Conservation (phyloP, 495 filamentous ascomycete genomes). For the Aspergillus conjunctus region DNA sequence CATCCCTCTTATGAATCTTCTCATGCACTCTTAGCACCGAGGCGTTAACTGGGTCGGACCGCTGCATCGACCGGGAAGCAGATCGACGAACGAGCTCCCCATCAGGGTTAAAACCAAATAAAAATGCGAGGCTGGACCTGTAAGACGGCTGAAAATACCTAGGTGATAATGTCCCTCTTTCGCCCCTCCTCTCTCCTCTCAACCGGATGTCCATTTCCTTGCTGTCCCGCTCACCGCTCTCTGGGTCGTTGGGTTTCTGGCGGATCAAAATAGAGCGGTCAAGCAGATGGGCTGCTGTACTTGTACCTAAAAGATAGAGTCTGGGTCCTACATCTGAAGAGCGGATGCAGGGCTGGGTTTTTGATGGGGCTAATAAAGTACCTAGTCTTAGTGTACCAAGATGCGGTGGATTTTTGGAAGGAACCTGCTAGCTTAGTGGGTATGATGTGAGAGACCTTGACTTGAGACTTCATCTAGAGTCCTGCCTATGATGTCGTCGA, state of each 20-base stretch:
- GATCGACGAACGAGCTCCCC: constrained; percentile 23
- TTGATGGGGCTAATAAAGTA: constrained; percentile 7
- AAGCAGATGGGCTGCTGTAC: constrained; percentile 9
- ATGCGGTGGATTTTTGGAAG: constrained; percentile 1
- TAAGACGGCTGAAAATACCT: constrained; percentile 2
- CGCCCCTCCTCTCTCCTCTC: constrained; percentile 10
- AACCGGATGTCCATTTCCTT: too few relatives aligned
- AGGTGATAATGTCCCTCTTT: neutral
- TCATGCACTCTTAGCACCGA: constrained; percentile 5
- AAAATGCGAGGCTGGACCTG: constrained; percentile 29
- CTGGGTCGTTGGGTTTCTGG: constrained; percentile 9
- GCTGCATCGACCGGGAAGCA: constrained; percentile 32
- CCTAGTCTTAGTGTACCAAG: constrained; percentile 6
- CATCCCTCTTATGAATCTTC: neutral
- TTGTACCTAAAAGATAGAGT: constrained; percentile 9
- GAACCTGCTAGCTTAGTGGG: neutral
- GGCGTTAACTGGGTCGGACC: constrained; percentile 32
- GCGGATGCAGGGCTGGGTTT: constrained; percentile 11
- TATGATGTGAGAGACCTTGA: too few relatives aligned
- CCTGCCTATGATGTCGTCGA: neutral
- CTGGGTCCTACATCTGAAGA: constrained; percentile 19
- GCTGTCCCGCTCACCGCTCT: constrained; percentile 21
- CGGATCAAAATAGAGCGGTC: constrained; percentile 29
- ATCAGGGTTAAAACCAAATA: constrained; percentile 13
- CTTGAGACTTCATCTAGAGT: too few relatives aligned